Evolutionary conservation across 2,329 filamentous ascomycete species (phyloP), one percentile per base, ranked within the genome.

Genomic region (Aspergillus versicolor): DNA sequence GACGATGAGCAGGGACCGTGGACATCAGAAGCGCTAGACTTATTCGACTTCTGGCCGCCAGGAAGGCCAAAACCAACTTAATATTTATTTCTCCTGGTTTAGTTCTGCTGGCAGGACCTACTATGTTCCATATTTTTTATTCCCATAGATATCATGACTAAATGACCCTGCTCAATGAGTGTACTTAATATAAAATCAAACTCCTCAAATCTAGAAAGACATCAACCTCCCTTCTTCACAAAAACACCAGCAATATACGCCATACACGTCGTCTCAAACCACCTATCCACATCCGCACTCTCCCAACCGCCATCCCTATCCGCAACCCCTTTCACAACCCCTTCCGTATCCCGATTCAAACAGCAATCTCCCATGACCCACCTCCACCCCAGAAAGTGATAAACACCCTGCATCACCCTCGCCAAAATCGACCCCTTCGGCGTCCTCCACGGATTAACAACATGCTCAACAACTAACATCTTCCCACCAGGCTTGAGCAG

Each of bases 401-500:
- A 83, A 12, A 80, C 59, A 11, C 71, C 61, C 69, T 85, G 83
- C 63, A 78, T 64, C 15, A 74, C 11, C 19, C 79, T 67, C n/a
- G 75, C 80, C 12, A 77, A 6, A 11, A 79, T 12, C 37, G 75
- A 79, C 5, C 80, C 81, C 62, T 73, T 76, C 43, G 71, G 70
- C n/a, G 69, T 74, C 50, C 69, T 66, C 78, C 79, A 83, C 1
- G 79, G 77, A 63, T 82, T 84, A 22, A 72, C 76, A 12, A 84
- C 78, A 71, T 86, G 83, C 67, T 85, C 83, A 51, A 77, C 80
- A 24, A 85, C 71, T 17, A 85, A 69, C 70, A 85, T 67, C 54
- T 81, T 70, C 0, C 83, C 83, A 2, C 83, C 82, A 0, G 82
- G 82, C 58, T 79, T 81, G 40, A 85, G 65, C 58, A 85, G 64